These are phyloP conservation scores for Vicia faba DNA, from an alignment of 306 rosid species.

Conservation along the genomic window DNA sequence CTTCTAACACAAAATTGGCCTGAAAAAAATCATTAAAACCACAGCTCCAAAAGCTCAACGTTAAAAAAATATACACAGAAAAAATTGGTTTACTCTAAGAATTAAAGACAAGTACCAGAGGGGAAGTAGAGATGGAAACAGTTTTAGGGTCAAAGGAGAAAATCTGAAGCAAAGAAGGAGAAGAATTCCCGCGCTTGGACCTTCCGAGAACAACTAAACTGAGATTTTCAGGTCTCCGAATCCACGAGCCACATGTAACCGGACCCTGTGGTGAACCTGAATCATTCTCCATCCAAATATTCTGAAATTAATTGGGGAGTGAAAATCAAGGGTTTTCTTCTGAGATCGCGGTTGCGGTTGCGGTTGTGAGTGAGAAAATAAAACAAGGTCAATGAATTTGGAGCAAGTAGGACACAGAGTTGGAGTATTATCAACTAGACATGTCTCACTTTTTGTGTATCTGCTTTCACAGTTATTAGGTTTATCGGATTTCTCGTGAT, in stretches of 20 bases:
- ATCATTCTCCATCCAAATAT: constrained; percentile 53
- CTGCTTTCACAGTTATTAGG: too few relatives aligned
- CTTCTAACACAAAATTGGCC: constrained; percentile 77
- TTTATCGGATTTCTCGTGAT: too few relatives aligned
- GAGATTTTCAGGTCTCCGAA: constrained; percentile 80
- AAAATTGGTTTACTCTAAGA: too few relatives aligned
- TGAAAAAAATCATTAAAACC: constrained; percentile 41
- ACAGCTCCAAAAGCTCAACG: constrained; percentile 18
- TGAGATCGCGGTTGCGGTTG: constrained; percentile 12
- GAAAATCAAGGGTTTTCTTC: not conserved
- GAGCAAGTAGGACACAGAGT: constrained; percentile 18
- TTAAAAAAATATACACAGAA: too few relatives aligned
- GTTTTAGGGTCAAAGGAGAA: constrained; percentile 74
- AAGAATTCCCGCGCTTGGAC: constrained; percentile 56
- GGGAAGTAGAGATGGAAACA: constrained; percentile 64
- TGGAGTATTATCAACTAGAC: not conserved
- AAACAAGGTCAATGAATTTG: not conserved
- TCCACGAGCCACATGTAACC: constrained; percentile 84
- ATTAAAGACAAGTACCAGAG: constrained; percentile 58
- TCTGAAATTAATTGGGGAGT: not conserved
- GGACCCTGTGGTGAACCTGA: constrained; percentile 69
- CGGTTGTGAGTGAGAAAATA: too few relatives aligned
- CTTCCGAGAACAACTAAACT: constrained; percentile 62
- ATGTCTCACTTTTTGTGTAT: not conserved
- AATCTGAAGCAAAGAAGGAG: constrained; percentile 68